Conservation (phyloP, 2,329 filamentous ascomycete species). For the Diaporthe sp. region DNA sequence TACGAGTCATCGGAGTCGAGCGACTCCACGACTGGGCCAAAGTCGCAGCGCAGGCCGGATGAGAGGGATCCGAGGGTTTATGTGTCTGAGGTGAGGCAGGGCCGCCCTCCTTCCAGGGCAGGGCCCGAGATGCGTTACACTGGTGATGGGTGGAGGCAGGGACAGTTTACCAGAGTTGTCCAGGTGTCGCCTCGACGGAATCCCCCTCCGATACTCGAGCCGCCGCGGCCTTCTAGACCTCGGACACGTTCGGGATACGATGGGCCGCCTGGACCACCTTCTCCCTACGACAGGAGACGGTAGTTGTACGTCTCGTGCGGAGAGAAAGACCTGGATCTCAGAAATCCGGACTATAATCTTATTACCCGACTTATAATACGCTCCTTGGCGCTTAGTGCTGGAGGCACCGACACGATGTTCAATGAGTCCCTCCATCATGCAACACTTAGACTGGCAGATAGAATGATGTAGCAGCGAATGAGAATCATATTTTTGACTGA, state of each 20-base stretch:
- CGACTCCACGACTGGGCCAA: not conserved
- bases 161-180: not conserved
- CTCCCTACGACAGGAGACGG: constrained; percentile 23
- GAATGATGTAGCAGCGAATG: not conserved
- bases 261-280: constrained; percentile 4
- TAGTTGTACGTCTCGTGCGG: not conserved
- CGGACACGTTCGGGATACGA: constrained; percentile 31
- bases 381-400: accelerated
- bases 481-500: constrained; percentile 12
- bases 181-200: constrained; percentile 3
- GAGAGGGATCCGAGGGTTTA: constrained; percentile 26
- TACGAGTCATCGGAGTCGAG: constrained; percentile 31
- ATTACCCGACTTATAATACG: not conserved
- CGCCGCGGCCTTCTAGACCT: constrained; percentile 21
- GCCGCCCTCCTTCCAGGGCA: constrained; percentile 1
- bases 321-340: no score
- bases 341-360: not conserved
- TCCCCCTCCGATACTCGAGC: constrained; percentile 23
- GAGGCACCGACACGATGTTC: no score
- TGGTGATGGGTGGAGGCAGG: constrained; percentile 25
- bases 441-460: not conserved
- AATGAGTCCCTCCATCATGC: no score
- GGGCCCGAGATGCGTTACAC: constrained; percentile 20
- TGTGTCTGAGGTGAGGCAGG: constrained; percentile 15
- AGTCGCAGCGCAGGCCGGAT: constrained; percentile 10